Conservation (phyloP, 2,329 filamentous ascomycete species). For the Blumeriella jaapii region DNA sequence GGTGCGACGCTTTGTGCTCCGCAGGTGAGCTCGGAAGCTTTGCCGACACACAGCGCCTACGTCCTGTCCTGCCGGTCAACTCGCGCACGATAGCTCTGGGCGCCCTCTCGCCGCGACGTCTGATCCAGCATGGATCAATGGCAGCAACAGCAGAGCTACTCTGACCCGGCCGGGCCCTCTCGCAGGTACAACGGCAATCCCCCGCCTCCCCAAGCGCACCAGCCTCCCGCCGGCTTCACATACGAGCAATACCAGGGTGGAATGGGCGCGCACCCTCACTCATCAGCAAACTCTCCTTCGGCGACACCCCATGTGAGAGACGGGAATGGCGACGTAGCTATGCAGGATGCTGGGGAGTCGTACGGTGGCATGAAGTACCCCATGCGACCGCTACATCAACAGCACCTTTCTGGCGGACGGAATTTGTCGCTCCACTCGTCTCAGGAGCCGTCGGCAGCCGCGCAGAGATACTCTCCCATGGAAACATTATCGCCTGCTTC, state of each 20-base stretch:
- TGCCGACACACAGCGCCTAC: slow-evolving; percentile 5
- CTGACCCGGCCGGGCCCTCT: slow-evolving; percentile 50
- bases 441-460: slow-evolving; percentile 68
- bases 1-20: slow-evolving; percentile 9
- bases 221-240: slow-evolving; percentile 49
- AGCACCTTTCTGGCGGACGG: slow-evolving; percentile 46
- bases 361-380: slow-evolving; percentile 82
- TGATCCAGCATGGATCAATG: slow-evolving; percentile 46
- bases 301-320: slow-evolving; percentile 51
- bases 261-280: slow-evolving; percentile 34
- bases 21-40: slow-evolving; percentile 1
- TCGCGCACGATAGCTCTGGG: slow-evolving; percentile 4
- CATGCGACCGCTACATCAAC: slow-evolving; percentile 65
- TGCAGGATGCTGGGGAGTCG: slow-evolving; percentile 78
- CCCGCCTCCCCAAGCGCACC: slow-evolving; percentile 29
- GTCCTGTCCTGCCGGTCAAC: slow-evolving; percentile 3
- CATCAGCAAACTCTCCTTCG: slow-evolving; percentile 47
- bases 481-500: slow-evolving; percentile 73
- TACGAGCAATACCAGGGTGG: slow-evolving; percentile 55
- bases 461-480: slow-evolving; percentile 94
- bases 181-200: slow-evolving; percentile 34
- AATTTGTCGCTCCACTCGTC: slow-evolving; percentile 55
- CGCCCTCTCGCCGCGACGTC: slow-evolving; percentile 3
- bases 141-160: slow-evolving; percentile 48
- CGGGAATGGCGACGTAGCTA: slow-evolving; percentile 64